Base-by-base conservation (phyloP, 176 grass and related monocot genomes). In the Aegilops longissima region DNA sequence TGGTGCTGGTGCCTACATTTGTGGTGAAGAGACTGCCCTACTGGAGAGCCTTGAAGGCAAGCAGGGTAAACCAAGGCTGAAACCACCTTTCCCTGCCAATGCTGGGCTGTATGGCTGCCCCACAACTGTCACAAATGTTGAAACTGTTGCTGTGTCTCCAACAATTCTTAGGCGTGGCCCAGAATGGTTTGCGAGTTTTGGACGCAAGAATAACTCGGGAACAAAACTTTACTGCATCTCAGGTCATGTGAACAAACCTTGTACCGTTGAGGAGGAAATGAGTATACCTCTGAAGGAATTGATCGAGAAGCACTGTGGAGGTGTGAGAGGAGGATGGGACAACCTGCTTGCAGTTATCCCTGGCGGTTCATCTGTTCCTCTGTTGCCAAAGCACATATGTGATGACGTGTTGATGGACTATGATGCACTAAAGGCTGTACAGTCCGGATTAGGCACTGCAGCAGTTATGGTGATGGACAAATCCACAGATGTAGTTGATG, bases 191-290 rank as follows among this genome's bases (percentile, higher is more conserved):
- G 92, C 95, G 39, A 97, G 92, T 84, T 97, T 97, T 85, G 95
- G 95, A 31, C 92, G 95, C 76, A 94, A 97, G 83, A 97, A 94
- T 73, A 97, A 97, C 61, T 94, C 95, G 0, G 95, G 95, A 33
- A 97, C 92, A 27, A 97, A 97, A 71, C 81, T 97, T 45, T 97
- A 49, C 79, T 97, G 95, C 45, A 75, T 97, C 77, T 97, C 95
- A 1, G 95, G 95, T 47, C 95, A 93, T 89, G 95, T 97, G 71
- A 97, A 95, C 88, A 97, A 94, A 86, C 95, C 95, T 80, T 97
- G 95, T 88, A 97, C 95, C 5, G 95, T 97, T 27, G 95, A 97
- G 86, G 95, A 97, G 72, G 95, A 97, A 80, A 95, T 97, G 95
- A 97, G 95, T 85, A 97, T 97, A 42, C 92, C 95, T 40, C 83